Percentiles rank a stretch among this genome's conserved stretches.
Evolutionary conservation across 2,329 filamentous ascomycete species (phyloP).

Genomic region (Sclerotinia glacialis): DNA sequence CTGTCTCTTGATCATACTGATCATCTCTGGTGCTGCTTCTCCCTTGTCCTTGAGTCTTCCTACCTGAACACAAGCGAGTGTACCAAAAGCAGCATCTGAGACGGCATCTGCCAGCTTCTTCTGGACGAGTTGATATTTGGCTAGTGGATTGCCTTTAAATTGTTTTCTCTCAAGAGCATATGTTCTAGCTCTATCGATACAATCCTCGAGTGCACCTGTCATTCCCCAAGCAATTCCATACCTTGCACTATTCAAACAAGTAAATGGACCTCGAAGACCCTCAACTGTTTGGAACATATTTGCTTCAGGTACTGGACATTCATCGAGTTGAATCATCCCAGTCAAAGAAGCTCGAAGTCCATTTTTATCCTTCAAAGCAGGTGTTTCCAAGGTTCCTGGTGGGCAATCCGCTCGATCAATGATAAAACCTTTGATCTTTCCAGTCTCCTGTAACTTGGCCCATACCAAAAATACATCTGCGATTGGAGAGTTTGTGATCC

Average conservation of each 20-base stretch:
- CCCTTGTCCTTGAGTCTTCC: slow-evolving; percentile 90
- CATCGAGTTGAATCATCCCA: slow-evolving; percentile 95
- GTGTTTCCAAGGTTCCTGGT: slow-evolving; percentile 84
- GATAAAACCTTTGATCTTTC: slow-evolving; percentile 91
- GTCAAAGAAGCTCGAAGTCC: slow-evolving; percentile 90
- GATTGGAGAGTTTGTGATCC: slow-evolving; percentile 94
- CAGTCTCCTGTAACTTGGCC: slow-evolving; percentile 88
- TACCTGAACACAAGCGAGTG: slow-evolving; percentile 86
- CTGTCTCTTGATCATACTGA: slow-evolving; percentile 92
- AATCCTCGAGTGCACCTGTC: slow-evolving; percentile 93
- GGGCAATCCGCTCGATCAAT: slow-evolving; percentile 84
- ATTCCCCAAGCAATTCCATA: slow-evolving; percentile 93
- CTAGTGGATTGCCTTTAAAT: slow-evolving; percentile 92
- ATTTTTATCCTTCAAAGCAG: slow-evolving; percentile 91
- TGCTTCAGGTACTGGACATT: slow-evolving; percentile 79
- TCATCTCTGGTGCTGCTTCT: slow-evolving; percentile 89
- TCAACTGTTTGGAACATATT: slow-evolving; percentile 95
- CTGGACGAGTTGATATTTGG: slow-evolving; percentile 94
- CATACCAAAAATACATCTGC: slow-evolving; percentile 82
- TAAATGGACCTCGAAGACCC: slow-evolving; percentile 84
- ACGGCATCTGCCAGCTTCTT: slow-evolving; percentile 94
- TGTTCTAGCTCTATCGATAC: slow-evolving; percentile 71
- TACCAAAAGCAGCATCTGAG: slow-evolving; percentile 88
- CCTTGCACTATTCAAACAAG: slow-evolving; percentile 88
- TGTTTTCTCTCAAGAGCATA: slow-evolving; percentile 94